A percentile compares a stretch with the other conserved stretches of the same genome.
These are phyloP conservation scores for Monosporascus sp. DNA, from an alignment of 2,329 filamentous ascomycete genomes.

Conservation along the genomic window DNA sequence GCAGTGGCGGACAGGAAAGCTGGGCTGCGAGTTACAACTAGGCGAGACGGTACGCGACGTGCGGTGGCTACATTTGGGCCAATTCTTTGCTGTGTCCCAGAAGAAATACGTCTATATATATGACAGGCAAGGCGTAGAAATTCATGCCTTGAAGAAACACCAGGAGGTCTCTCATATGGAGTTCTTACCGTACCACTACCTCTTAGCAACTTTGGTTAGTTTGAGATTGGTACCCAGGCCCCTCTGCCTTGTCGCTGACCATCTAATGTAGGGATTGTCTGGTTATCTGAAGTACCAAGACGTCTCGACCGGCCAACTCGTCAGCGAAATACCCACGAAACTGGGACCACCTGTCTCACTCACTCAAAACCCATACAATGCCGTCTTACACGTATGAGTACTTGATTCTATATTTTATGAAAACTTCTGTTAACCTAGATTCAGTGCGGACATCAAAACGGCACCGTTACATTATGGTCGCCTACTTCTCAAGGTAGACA, in stretches of 20 bases:
- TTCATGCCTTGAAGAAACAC: conserved; percentile 87
- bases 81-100: conserved; percentile 90
- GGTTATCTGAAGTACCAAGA: conserved; percentile 93
- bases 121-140: conserved; percentile 81
- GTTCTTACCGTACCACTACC: conserved; percentile 93
- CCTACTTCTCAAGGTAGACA: conserved; percentile 58
- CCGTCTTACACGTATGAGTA: conserved; percentile 69
- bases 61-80: conserved; percentile 90
- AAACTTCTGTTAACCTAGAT: background rate
- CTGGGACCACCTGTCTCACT: conserved; percentile 79
- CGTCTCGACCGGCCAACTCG: conserved; percentile 84
- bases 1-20: conserved; percentile 76
- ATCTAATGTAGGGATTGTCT: conserved; percentile 55
- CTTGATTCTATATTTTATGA: background rate
- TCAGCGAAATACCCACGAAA: conserved; percentile 79
- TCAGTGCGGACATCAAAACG: conserved; percentile 77
- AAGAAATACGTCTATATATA: conserved; percentile 98
- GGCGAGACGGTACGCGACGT: conserved; percentile 86
- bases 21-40: conserved; percentile 87
- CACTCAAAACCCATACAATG: conserved; percentile 86
- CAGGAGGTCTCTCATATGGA: conserved; percentile 90
- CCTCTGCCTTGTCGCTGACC: conserved; percentile 12
- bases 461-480: conserved; percentile 91
- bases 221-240: conserved; percentile 12
- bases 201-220: conserved; percentile 76